Conservation (phyloP, 2,329 filamentous ascomycete species). For the Monosporascus sp. region DNA sequence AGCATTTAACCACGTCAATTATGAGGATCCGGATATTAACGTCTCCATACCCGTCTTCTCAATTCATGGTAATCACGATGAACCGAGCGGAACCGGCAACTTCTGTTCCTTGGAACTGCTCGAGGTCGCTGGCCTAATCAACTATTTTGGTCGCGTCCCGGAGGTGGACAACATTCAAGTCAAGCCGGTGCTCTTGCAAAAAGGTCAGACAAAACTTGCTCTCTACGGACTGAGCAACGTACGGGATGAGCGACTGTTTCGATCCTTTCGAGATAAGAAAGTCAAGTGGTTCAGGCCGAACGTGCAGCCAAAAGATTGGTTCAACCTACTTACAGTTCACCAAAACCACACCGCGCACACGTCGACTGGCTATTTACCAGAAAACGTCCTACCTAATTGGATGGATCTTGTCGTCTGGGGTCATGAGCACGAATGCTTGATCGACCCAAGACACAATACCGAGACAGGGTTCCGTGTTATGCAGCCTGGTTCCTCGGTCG, state of each 20-base stretch:
- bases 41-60: slow-evolving; percentile 96
- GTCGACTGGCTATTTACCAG: slow-evolving; percentile 87
- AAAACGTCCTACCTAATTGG: slow-evolving; percentile 87
- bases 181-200: slow-evolving; percentile 88
- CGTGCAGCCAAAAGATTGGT: slow-evolving; percentile 81
- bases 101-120: slow-evolving; percentile 86
- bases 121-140: slow-evolving; percentile 84
- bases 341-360: slow-evolving; percentile 94
- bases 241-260: slow-evolving; percentile 87
- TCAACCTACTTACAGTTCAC: slow-evolving; percentile 91
- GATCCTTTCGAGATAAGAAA: slow-evolving; percentile 86
- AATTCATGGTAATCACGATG: slow-evolving; percentile 97
- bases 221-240: slow-evolving; percentile 95
- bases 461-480: slow-evolving; percentile 93
- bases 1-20: slow-evolving; percentile 91
- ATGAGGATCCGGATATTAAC: slow-evolving; percentile 96
- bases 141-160: slow-evolving; percentile 90
- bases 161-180: slow-evolving; percentile 91
- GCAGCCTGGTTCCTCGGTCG: slow-evolving; percentile 94
- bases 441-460: slow-evolving; percentile 75
- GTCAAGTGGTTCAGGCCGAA: slow-evolving; percentile 89
- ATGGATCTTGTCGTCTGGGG: slow-evolving; percentile 93
- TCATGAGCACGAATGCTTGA: slow-evolving; percentile 93
- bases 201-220: slow-evolving; percentile 86
- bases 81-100: slow-evolving; percentile 93